phyloP scores from a whole-genome alignment of 805 yeast species.

The Candida dajiaensis region DNA sequence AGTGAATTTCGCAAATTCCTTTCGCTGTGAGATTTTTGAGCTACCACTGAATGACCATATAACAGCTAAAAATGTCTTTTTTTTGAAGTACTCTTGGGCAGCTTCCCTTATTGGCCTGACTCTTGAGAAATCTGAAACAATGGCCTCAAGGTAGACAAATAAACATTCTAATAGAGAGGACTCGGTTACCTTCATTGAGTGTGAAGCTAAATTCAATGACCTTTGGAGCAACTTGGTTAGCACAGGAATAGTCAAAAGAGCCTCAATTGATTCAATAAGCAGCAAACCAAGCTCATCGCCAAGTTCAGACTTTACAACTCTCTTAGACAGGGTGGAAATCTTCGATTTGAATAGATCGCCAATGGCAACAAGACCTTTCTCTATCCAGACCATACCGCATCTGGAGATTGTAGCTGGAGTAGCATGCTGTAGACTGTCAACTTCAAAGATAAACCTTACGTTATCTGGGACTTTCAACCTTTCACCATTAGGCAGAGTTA shows the following conservation, averaged over 20 bases:
- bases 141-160: conserved; percentile 2
- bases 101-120: not conserved
- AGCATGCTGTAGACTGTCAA: conserved; percentile 54
- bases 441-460: conserved; percentile 70
- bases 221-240: not conserved
- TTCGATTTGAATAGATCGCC: conserved; percentile 22
- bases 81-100: conserved; percentile 7
- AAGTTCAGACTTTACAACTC: not conserved
- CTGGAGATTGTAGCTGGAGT: conserved; percentile 92
- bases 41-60: conserved; percentile 70
- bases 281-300: not conserved
- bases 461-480: conserved; percentile 61
- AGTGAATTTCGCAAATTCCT: conserved; percentile 29
- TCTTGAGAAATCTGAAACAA: not conserved
- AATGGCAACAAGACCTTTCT: conserved; percentile 25
- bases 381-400: conserved; percentile 84
- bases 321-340: not conserved
- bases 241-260: not conserved
- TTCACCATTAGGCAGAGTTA: conserved; percentile 90
- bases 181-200: conserved; percentile 7
- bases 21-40: conserved; percentile 32
- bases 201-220: not conserved
- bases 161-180: conserved; percentile 4
- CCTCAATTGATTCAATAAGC: not conserved
- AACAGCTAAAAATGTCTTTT: conserved; percentile 28